Evolutionary conservation across 2,329 filamentous ascomycete genomes (phyloP).

Genomic region (Aspergillus candidus): DNA sequence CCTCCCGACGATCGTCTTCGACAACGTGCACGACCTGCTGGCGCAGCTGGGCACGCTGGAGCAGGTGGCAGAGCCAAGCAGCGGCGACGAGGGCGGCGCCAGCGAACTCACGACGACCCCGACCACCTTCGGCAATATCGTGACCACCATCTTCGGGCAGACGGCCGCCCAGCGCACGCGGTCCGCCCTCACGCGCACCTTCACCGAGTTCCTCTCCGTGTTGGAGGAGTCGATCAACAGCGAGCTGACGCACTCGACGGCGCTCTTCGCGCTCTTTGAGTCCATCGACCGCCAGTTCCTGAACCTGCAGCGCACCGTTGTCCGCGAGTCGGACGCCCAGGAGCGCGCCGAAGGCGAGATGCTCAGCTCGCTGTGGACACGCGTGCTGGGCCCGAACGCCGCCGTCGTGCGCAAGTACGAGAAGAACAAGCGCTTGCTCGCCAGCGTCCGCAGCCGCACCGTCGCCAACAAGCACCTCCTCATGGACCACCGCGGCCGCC

Average conservation of each 20-base stretch:
- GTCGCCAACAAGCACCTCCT: slow-evolving; percentile 82
- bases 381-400: slow-evolving; percentile 70
- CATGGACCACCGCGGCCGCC: slow-evolving; percentile 76
- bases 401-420: slow-evolving; percentile 80
- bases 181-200: slow-evolving; percentile 75
- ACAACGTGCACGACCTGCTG: slow-evolving; percentile 75
- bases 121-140: slow-evolving; percentile 62
- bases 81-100: slow-evolving; percentile 12
- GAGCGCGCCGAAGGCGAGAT: slow-evolving; percentile 75
- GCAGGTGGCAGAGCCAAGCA: slow-evolving; percentile 25
- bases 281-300: slow-evolving; percentile 84
- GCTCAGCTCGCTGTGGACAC: slow-evolving; percentile 78
- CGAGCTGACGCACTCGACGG: slow-evolving; percentile 73
- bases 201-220: slow-evolving; percentile 77
- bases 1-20: slow-evolving; percentile 64
- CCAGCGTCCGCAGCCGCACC: slow-evolving; percentile 72
- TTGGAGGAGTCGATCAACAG: slow-evolving; percentile 84
- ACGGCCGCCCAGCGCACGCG: slow-evolving; percentile 76
- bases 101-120: slow-evolving; percentile 40
- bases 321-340: slow-evolving; percentile 74
- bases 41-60: slow-evolving; percentile 47
- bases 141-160: slow-evolving; percentile 70
- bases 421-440: slow-evolving; percentile 75
- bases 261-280: slow-evolving; percentile 84
- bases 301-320: slow-evolving; percentile 77